Base-by-base conservation (phyloP, 2,329 filamentous ascomycete species). In the Ilyonectria sp. region DNA sequence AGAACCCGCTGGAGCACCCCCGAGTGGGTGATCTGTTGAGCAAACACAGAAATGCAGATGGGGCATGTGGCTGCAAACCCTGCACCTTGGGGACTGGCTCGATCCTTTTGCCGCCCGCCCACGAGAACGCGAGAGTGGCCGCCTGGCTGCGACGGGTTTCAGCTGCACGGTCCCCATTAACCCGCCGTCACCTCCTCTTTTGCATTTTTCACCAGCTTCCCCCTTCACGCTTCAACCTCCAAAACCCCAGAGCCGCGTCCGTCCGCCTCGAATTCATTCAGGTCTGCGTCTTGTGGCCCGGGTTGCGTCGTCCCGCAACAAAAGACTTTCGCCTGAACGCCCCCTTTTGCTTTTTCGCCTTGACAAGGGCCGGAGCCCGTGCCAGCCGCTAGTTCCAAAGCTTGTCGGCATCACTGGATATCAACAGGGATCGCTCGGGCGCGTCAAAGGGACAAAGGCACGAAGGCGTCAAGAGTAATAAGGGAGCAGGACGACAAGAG, bases 321-420 rank as follows among this genome's bases (percentile, higher is more conserved):
- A 44, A 44, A 62, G 23, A 21, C 55, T 53, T 62, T 60, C n/a
- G 40, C 60, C 58, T 54, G 54, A 52, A 67, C 37, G 19, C 68
- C 71, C 63, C 69, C 60, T 72, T 71, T 75, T 75, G 65, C 19
- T 66, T 61, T 57, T 59, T 60, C 57, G 56, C 60, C 23, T 31
- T 71, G 67, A 72, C 72, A 74, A 73, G 71, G 71, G 69, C 71
- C 60, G 55, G 47, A 69, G 72, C 74, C 68, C 74, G 74, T 72
- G 74, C 74, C 67, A 74, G 64, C 59, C 74, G 68, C 74, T 75
- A 75, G 72, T 47, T 57, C 62, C 63, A 68, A 69, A 70, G 63
- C 72, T 72, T 74, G 71, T 69, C 70, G 66, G 31, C 31, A 9
- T 26, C 26, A 26, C 55, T 68, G 67, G 69, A 65, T 67, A 74